These are phyloP conservation scores for Corchorus olitorius DNA, from an alignment of 345 rosid genomes.

Conservation along the genomic window DNA sequence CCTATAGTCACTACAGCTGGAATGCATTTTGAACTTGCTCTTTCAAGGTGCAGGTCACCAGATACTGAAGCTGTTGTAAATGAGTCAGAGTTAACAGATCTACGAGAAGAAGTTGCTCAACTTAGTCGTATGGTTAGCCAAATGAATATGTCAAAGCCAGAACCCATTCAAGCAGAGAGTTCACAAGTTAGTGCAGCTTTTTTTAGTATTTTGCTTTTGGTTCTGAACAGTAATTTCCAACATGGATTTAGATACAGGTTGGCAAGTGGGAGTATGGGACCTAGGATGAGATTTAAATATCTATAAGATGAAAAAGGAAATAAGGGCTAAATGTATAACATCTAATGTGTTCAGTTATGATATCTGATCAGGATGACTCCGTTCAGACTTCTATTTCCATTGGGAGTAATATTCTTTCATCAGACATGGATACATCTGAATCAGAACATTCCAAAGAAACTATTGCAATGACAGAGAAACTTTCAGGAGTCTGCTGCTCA, in stretches of 20 bases:
- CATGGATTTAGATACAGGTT: not conserved
- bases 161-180: conserved; percentile 41
- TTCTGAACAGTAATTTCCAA: not conserved
- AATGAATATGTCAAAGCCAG: conserved; percentile 56
- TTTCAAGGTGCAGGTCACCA: conserved; percentile 45
- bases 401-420: conserved; percentile 36
- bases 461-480: conserved; percentile 27
- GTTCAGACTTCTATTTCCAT: conserved; percentile 43
- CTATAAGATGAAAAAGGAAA: not conserved
- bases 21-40: conserved; percentile 10
- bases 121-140: conserved; percentile 62
- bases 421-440: conserved; percentile 40
- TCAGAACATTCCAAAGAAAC: conserved; percentile 42
- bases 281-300: conserved; percentile 4
- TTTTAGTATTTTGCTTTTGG: not conserved
- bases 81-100: conserved; percentile 65
- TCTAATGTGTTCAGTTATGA: conserved; percentile 24
- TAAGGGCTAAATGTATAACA: not conserved
- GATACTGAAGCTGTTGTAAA: conserved; percentile 55
- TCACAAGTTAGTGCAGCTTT: conserved; percentile 36
- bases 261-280: not conserved
- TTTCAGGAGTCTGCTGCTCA: conserved; percentile 61
- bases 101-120: conserved; percentile 66
- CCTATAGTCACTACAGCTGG: conserved; percentile 5
- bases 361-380: conserved; percentile 41